Evolutionary conservation across 805 yeast species (phyloP), one percentile per base, ranked within the genome.

Genomic region (Wickerhamiella galacta): DNA sequence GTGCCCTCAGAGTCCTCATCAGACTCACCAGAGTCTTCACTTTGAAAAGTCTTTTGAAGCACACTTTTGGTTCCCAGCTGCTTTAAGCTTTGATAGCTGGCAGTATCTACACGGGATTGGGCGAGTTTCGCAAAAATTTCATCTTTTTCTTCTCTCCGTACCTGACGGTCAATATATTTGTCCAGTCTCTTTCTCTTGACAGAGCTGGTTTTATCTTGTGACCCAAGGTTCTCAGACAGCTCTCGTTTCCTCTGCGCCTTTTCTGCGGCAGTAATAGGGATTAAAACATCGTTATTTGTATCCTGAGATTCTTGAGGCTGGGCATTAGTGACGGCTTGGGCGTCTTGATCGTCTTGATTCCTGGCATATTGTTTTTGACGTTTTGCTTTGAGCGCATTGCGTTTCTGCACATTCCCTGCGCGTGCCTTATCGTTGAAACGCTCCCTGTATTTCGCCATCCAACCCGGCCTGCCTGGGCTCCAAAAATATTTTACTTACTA

Each of bases 401-500:
- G 79, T 61, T 75, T 80, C 19, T 82, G 73, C 46, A 81, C 73
- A 66, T 77, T 76, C 14, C 93, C 93, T 2, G 81, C 51, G 21
- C 93, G 71, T 35, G 90, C 93, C 58, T 77, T 78, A 52, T 76
- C 93, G 51, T 81, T 81, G 60, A 74, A 77, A 39, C 93, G 56
- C 53, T 70, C 68, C 43, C 90, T 66, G 51, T 79, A 80, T 39
- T 76, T 77, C 37, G 87, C 93, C 93, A 81, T 81, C 9, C 22
- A 20, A 7, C 7, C 22, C 7, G 22, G 22, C 10, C 9, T 7
- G 22, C 22, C 9, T 20, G 22, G 22, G 22, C 22, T 7, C 7
- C 7, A 10, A 23, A 23, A 23, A 23, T 7, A 11, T 11, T 5
- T 23, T 23, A 23, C 14, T 11, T 23, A 23, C 9, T 23, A 23